These are phyloP conservation scores for Backusella morwellensis DNA, from an alignment of 192 early-diverging fungal species.

Conservation along the genomic window DNA sequence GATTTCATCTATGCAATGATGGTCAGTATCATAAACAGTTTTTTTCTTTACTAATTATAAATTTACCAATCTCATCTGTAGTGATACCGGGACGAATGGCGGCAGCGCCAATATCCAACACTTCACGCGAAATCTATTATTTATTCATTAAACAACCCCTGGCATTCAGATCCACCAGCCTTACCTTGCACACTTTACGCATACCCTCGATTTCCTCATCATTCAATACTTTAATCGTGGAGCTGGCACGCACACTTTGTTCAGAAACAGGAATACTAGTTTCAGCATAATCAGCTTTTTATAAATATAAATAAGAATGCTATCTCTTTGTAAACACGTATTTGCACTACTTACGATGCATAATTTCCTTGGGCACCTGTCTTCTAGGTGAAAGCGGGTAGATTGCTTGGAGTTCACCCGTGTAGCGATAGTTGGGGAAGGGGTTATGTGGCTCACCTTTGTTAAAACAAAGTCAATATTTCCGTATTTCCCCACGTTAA, in stretches of 20 bases:
- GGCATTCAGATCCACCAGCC: neutral
- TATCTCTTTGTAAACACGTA: neutral
- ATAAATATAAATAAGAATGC: neutral
- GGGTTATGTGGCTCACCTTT: constrained; percentile 49
- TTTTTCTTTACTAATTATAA: neutral
- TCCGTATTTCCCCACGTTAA: no score
- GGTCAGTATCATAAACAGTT: neutral
- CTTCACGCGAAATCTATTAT: constrained; percentile 78
- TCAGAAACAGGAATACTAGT: constrained; percentile 66
- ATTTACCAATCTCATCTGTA: constrained; percentile 81
- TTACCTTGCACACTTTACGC: constrained; percentile 76
- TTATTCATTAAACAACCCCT: neutral
- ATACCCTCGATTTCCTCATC: constrained; percentile 76
- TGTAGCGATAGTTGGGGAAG: constrained; percentile 59
- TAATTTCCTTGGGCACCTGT: constrained; percentile 62
- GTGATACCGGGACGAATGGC: constrained; percentile 85
- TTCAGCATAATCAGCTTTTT: constrained; percentile 63
- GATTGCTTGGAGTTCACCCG: constrained; percentile 63
- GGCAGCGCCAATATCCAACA: constrained; percentile 82
- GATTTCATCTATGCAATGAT: constrained; percentile 63
- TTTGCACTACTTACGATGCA: constrained; percentile 26
- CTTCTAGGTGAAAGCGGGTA: constrained; percentile 74
- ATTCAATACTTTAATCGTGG: constrained; percentile 67
- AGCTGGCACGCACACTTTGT: constrained; percentile 56
- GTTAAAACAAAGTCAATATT: neutral